Evolutionary conservation across 2,329 filamentous ascomycete genomes (phyloP), one percentile per base, ranked within the genome.

Genomic region (Aureobasidium sp.): DNA sequence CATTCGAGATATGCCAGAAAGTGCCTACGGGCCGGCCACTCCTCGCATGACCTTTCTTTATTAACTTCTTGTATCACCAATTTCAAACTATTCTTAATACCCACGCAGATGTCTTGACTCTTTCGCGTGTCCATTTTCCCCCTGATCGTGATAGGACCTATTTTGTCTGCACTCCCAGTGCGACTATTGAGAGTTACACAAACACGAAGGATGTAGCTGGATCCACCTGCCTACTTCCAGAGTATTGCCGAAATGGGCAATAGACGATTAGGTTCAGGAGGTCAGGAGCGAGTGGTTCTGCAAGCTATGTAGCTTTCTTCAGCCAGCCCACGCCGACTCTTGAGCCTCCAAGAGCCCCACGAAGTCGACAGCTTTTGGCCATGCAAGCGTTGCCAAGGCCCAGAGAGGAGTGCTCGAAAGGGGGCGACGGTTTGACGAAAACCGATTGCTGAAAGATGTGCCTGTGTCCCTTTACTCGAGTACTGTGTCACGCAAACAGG

Each of bases 51-150:
- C 55, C 32, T 43, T 37, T 47, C 26, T 55, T 43, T n/a, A 43
- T 55, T 55, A 43, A 55, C 55, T 59, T 59, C 55, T 36, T 59
- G 55, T 59, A 59, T 44, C 32, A 59, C 13, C 43, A 47, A 59
- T 59, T 29, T 12, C 13, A 24, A 46, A n/a, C 48, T 12, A 59
- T 37, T 9, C 29, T 59, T 59, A 48, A 47, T 48, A 46, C 13
- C 34, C 37, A 39, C 29, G 24, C 29, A 39, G 6, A 44, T 15
- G 20, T 44, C 9, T 26, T 13, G 20, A 44, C 2, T 34, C 34
- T 37, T 37, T n/a, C 41, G 24, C 3, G 1, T 26, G 32, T 37
- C 10, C 10, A 26, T 20, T 24, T 7, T 13, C 12, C 32, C 51
- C 37, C 26, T 55, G 51, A 41, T 43, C 50, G 32, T 26, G 50